Evolutionary conservation across 495 filamentous ascomycete species (phyloP).

Genomic region (Penicillium antarcticum): DNA sequence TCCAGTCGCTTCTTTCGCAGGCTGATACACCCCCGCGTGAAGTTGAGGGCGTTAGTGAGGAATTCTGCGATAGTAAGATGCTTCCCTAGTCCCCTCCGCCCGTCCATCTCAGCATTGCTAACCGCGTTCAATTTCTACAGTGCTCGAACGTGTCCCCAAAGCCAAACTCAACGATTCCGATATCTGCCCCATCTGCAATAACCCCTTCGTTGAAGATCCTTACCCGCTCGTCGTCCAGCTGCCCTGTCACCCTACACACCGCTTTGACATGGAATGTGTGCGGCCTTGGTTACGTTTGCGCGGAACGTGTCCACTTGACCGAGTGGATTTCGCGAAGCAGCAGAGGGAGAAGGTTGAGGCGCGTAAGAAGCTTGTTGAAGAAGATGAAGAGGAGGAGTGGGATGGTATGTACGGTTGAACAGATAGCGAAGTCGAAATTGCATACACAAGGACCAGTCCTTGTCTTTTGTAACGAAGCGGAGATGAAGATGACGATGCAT

Average conservation of each 20-base stretch:
- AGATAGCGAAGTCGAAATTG: constrained; percentile 3
- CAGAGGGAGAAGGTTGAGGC: constrained; percentile 58
- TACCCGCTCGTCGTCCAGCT: constrained; percentile 84
- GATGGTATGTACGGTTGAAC: constrained; percentile 71
- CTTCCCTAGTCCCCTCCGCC: neutral
- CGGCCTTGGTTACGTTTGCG: constrained; percentile 85
- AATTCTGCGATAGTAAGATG: constrained; percentile 64
- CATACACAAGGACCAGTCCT: neutral
- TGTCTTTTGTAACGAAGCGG: neutral
- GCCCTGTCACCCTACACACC: constrained; percentile 76
- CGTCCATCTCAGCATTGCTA: neutral
- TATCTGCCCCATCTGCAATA: constrained; percentile 82
- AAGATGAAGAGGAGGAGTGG: constrained; percentile 65
- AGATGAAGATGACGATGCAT: no score
- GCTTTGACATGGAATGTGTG: constrained; percentile 95
- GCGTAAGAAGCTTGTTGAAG: constrained; percentile 50
- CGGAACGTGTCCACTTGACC: constrained; percentile 84
- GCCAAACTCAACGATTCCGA: constrained; percentile 63
- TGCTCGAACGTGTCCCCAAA: constrained; percentile 75
- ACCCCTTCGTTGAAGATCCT: constrained; percentile 71
- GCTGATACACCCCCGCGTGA: constrained; percentile 64
- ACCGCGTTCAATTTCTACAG: constrained; percentile 18
- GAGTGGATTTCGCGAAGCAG: constrained; percentile 74
- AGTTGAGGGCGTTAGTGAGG: constrained; percentile 73
- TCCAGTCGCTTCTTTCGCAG: constrained; percentile 56